Base-by-base conservation (phyloP, 164 flowering plant genomes). In the Aristolochia fimbriata region DNA sequence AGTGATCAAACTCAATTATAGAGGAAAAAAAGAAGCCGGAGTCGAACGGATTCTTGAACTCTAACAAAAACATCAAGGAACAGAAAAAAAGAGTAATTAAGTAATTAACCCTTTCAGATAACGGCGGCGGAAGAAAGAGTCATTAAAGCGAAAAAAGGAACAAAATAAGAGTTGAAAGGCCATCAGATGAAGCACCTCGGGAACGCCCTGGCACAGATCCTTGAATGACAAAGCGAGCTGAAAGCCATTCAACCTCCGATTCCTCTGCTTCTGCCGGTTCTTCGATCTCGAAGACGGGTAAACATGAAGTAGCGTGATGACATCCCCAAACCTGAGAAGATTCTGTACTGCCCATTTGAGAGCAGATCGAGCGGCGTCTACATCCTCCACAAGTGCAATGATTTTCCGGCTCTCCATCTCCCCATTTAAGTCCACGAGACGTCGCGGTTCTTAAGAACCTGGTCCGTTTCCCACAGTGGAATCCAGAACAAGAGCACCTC, bases 171-270 rank as follows among this genome's bases (percentile, higher is more conserved):
- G 21, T 47, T n/a, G n/a, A n/a, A n/a, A 16, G 3, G n/a, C 43
- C 47, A 37, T 46, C 22, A 22, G 50, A 24, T 4, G 17, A 41
- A 37, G 12, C 69, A 84, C 89, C 59, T 83, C 80, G 45, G 81
- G 80, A 68, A 81, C 76, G 13, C 33, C 54, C 63, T 68, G 71
- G 74, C 96, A 89, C 31, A 87, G 75, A 48, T 82, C 83, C 55
- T 81, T 80, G 77, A 92, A 92, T 47, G 98, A 85, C 67, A 92
- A 83, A 53, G 98, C 96, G 53, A 89, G 66, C 52, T 89, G 91
- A 62, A 77, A 92, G 41, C 96, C 98, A 52, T 77, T 69, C 55
- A 87, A 62, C 31, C 98, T 79, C 24, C 71, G 81, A 1, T 62
- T 62, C 21, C 93, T 63, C n/a, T 62, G 67, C 57, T 80, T 81